These are phyloP conservation scores for Prunus armeniaca DNA, from an alignment of 306 rosid genomes.

Conservation along the genomic window DNA sequence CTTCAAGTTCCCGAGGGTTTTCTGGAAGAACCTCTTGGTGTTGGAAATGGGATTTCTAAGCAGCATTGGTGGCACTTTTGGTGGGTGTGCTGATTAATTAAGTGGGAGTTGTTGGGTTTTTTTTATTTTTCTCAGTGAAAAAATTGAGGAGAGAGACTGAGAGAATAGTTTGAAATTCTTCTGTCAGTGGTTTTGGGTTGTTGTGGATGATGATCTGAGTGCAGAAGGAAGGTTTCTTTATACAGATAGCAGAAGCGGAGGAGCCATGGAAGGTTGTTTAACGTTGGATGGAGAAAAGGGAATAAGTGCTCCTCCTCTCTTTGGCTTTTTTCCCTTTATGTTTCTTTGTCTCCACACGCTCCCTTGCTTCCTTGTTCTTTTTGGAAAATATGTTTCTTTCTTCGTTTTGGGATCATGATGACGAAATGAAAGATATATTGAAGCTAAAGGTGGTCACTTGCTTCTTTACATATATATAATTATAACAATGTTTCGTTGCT, in stretches of 20 bases:
- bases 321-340: slow-evolving; percentile 22
- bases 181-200: slow-evolving; percentile 1
- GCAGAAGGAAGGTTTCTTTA: slow-evolving; percentile 44
- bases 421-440: background rate
- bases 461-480: background rate
- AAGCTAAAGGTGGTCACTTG: background rate
- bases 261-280: slow-evolving; percentile 50
- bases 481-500: slow-evolving; percentile 53
- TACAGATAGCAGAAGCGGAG: slow-evolving; percentile 31
- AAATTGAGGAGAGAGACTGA: background rate
- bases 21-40: slow-evolving; percentile 76
- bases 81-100: background rate
- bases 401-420: slow-evolving; percentile 8
- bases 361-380: slow-evolving; percentile 12
- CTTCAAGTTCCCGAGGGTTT: slow-evolving; percentile 64
- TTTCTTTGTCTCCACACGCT: slow-evolving; percentile 50
- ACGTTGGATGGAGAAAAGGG: slow-evolving; percentile 18
- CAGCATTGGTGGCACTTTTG: slow-evolving; percentile 42
- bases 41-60: slow-evolving; percentile 60
- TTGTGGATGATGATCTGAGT: slow-evolving; percentile 6
- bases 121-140: background rate
- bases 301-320: slow-evolving; percentile 8
- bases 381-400: slow-evolving; percentile 5
- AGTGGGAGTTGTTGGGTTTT: slow-evolving; percentile 15
- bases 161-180: background rate